phyloP scores from a whole-genome alignment of 2,329 filamentous ascomycete genomes.

The Trichoderma lentiforme region DNA sequence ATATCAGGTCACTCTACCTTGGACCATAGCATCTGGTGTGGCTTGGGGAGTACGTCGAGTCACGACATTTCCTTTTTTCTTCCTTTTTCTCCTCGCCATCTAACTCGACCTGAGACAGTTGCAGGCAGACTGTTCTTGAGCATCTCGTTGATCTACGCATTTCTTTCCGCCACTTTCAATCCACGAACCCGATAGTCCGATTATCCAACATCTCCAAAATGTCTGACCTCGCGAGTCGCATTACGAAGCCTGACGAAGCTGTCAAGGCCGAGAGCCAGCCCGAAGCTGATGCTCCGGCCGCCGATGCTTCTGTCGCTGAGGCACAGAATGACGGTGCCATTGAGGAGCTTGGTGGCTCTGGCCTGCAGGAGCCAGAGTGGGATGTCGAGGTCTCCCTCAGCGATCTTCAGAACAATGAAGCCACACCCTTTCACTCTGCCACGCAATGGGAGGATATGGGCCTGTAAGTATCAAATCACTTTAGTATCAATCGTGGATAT shows the following conservation, averaged over 20 bases:
- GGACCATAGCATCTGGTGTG: background rate
- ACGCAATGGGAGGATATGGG: conserved; percentile 81
- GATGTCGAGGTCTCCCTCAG: conserved; percentile 91
- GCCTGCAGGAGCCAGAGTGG: conserved; percentile 68
- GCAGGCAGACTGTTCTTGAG: conserved; percentile 8
- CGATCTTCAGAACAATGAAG: conserved; percentile 80
- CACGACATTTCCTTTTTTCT: conserved; percentile 10
- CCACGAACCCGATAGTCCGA: background rate
- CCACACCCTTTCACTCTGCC: conserved; percentile 83
- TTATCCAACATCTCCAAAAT: conserved; percentile 29
- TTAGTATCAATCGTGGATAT: background rate
- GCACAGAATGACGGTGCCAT: conserved; percentile 38
- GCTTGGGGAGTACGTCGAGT: background rate
- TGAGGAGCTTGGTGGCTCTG: conserved; percentile 45
- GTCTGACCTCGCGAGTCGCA: conserved; percentile 51
- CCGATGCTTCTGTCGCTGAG: conserved; percentile 23
- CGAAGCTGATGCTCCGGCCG: conserved; percentile 25
- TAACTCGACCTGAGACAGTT: background rate
- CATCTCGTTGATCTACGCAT: background rate
- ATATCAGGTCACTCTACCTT: background rate
- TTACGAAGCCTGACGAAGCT: conserved; percentile 43
- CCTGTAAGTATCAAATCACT: conserved; percentile 51
- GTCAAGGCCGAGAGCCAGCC: conserved; percentile 24
- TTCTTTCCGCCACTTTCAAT: background rate
- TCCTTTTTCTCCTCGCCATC: background rate